Conservation (phyloP, 352 stramenopile species). For the Pilasporangium apinafurcum region DNA sequence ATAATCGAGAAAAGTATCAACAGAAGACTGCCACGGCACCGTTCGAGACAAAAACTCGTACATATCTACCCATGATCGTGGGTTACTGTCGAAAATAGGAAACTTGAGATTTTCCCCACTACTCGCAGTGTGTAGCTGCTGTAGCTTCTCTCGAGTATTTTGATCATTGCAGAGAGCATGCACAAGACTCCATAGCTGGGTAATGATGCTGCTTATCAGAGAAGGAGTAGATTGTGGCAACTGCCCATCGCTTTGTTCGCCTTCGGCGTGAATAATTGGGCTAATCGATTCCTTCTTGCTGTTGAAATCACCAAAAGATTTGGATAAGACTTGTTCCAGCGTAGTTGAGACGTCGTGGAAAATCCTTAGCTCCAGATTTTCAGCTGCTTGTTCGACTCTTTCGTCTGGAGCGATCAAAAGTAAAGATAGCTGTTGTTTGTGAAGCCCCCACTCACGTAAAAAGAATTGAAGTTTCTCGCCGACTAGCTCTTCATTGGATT, state of each 20-base stretch:
- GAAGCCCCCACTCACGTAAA: conserved; percentile 17
- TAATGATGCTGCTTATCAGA: background rate
- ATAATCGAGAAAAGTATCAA: conserved; percentile 12
- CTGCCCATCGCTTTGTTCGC: too few species aligned
- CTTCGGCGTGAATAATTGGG: too few species aligned
- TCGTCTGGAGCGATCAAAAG: conserved; percentile 8
- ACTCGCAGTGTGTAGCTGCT: conserved; percentile 5
- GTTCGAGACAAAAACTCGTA: conserved; percentile 12
- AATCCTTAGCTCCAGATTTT: conserved; percentile 1
- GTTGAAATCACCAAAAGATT: too few species aligned
- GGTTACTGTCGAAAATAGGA: background rate
- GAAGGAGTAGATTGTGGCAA: background rate
- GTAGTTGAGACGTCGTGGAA: conserved; percentile 11
- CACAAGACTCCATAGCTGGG: conserved; percentile 1
- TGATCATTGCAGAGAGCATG: background rate
- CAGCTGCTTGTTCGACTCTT: background rate
- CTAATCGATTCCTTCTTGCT: too few species aligned
- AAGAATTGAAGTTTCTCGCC: background rate
- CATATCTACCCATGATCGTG: conserved; percentile 14
- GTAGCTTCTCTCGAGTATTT: background rate
- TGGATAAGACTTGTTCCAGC: conserved; percentile 7
- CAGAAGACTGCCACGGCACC: conserved; percentile 11
- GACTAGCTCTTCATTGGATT: conserved; percentile 1
- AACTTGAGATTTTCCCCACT: background rate
- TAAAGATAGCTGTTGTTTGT: conserved; percentile 6